Conservation (phyloP, 441 rosid species). For the Adansonia grandidieri region DNA sequence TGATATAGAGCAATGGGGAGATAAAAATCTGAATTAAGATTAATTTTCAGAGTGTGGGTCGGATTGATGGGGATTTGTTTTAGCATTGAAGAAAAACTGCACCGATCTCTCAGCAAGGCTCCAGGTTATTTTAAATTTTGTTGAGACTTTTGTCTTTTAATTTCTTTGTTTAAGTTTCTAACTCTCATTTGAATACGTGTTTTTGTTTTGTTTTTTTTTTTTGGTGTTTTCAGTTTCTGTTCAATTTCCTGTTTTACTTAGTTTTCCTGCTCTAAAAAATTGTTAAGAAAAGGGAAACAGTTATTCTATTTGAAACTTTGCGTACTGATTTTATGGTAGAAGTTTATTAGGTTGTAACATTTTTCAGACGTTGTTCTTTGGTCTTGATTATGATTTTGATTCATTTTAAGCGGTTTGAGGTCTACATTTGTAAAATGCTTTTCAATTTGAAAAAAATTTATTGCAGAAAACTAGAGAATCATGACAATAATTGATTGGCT, state of each 20-base stretch:
- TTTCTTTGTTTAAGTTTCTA: background rate
- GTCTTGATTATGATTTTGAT: background rate
- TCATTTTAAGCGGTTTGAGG: background rate
- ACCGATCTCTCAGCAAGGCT: conserved; percentile 27
- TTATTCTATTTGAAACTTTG: background rate
- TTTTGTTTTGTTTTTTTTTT: background rate
- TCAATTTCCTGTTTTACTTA: background rate
- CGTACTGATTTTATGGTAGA: background rate
- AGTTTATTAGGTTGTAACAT: background rate
- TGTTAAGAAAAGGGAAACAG: background rate
- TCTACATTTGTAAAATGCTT: background rate
- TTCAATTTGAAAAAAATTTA: background rate
- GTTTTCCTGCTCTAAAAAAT: background rate
- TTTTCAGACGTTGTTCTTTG: background rate
- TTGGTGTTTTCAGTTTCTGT: background rate
- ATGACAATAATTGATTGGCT: background rate
- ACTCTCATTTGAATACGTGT: background rate
- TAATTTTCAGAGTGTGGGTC: conserved; percentile 21
- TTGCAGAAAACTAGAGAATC: background rate
- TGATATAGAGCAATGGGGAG: background rate
- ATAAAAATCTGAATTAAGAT: conserved; percentile 12
- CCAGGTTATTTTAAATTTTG: conserved; percentile 33
- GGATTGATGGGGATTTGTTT: conserved; percentile 86
- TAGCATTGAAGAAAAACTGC: conserved; percentile 53
- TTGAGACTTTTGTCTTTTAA: background rate